Base-by-base conservation (phyloP, 2,329 filamentous ascomycete genomes). In the Penicillium sp. region DNA sequence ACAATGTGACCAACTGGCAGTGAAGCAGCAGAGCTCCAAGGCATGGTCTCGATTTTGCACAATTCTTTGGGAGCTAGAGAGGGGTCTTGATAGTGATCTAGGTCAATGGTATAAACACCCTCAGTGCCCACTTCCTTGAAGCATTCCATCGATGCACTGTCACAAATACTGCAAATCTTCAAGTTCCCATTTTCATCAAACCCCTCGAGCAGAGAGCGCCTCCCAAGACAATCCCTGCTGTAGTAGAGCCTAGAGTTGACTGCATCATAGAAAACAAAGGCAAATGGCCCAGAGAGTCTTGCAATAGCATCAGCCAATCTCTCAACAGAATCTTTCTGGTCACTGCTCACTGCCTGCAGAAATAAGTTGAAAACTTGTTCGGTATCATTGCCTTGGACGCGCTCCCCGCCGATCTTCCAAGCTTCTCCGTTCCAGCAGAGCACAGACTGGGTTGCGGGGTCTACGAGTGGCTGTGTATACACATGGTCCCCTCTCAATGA, bases 391-490 rank as follows among this genome's bases (percentile, higher is more conserved):
- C 85, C 89, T 34, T 65, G 56, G 6, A 96, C 78, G 1, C 71
- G 65, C 9, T 80, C 64, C 32, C 79, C 80, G 8, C 73, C 74
- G 46, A 96, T 80, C 53, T 82, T 87, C 94, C 94, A 99, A 1
- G 91, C 93, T 70, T 99, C 94, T 40, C 94, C 94, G 68, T 99
- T 99, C 94, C 94, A 99, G 79, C 93, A 97, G 2, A 99, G 79
- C 0, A 90, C 78, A 1, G 87, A 90, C 4, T 80, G 79, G 0
- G 80, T 81, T 0, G 63, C 59, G 2, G 68, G 35, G 60, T 88
- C 82, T 39, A 81, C 71, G 4, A 96, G 81, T 2, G 94, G 94
- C 70, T 97, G 94, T 32, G 75, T 70, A 7, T 86, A 84, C 46
- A 94, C 69, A 58, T 83, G 78, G 46, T 85, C 81, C 26, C 93